Conservation (phyloP, 805 yeast species). For the Kodamaea kaohsiungensis region DNA sequence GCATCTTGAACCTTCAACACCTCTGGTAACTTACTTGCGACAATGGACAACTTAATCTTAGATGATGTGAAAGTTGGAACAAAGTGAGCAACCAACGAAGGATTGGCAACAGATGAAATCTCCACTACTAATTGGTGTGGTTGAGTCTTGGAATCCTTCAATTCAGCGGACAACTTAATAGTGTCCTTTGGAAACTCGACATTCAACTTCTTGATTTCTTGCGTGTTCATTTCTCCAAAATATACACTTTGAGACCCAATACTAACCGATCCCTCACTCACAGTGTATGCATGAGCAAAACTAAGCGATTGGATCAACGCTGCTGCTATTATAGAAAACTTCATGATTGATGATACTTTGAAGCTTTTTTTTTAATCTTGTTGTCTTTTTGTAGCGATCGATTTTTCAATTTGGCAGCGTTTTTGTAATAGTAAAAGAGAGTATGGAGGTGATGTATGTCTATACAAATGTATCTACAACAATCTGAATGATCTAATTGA, state of each 20-base stretch:
- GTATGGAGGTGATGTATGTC: too few species aligned
- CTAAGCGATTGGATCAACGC: conserved; percentile 22
- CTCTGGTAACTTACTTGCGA: conserved; percentile 33
- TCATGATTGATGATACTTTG: conserved; percentile 17
- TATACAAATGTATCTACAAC: too few species aligned
- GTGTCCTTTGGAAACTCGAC: conserved; percentile 34
- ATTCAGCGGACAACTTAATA: conserved; percentile 27
- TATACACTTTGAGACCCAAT: conserved; percentile 24
- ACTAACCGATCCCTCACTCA: conserved; percentile 30
- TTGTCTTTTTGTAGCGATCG: conserved; percentile 1
- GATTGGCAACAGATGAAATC: conserved; percentile 25
- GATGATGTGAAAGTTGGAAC: conserved; percentile 29
- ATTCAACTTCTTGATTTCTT: conserved; percentile 29
- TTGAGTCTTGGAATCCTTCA: conserved; percentile 17
- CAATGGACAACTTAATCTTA: conserved; percentile 24
- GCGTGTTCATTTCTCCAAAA: conserved; percentile 33
- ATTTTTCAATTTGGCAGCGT: conserved; percentile 7
- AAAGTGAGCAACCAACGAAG: conserved; percentile 33
- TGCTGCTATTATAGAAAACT: conserved; percentile 17
- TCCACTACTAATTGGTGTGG: conserved; percentile 40
- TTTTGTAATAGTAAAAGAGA: background rate
- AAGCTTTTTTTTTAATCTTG: conserved; percentile 4
- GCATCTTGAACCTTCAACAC: conserved; percentile 35
- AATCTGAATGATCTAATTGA: too few species aligned
- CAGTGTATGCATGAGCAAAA: conserved; percentile 27